These are phyloP conservation scores for Speleostelium caveatum DNA, from an alignment of 78 protist genomes.

Conservation along the genomic window DNA sequence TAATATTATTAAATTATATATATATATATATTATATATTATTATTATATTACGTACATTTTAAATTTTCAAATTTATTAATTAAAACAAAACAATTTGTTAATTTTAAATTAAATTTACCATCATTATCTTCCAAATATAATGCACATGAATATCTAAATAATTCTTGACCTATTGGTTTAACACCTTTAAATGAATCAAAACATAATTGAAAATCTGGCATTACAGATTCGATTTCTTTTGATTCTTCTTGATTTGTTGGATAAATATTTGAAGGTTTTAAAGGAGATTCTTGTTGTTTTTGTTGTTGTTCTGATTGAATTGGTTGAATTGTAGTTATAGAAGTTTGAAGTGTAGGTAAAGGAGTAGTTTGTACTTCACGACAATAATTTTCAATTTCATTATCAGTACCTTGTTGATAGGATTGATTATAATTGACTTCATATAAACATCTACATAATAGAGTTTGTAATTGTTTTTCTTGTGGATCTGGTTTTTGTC, in stretches of 20 bases:
- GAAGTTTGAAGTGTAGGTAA: conserved; percentile 3
- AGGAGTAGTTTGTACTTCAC: not conserved
- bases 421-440: conserved; percentile 29
- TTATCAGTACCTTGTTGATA: conserved; percentile 12
- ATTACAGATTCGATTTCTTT: not conserved
- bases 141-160: not conserved
- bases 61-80: conserved; percentile 37
- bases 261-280: not conserved
- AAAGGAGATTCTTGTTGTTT: not conserved
- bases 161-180: not conserved
- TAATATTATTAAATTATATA: too few relatives aligned
- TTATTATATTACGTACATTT: too few relatives aligned
- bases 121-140: conserved; percentile 30
- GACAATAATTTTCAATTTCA: conserved; percentile 42
- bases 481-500: not conserved
- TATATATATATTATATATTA: too few relatives aligned
- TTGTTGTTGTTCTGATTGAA: not conserved
- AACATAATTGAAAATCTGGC: not conserved
- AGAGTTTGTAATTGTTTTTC: not conserved
- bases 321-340: conserved; percentile 31
- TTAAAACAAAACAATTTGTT: conserved; percentile 16
- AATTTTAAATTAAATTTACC: conserved; percentile 39
- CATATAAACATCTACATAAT: conserved; percentile 52
- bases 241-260: not conserved
- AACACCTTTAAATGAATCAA: too few relatives aligned